Conservation (phyloP, 1,139 yeast species). For the Magnusiomyces suaveolens region DNA sequence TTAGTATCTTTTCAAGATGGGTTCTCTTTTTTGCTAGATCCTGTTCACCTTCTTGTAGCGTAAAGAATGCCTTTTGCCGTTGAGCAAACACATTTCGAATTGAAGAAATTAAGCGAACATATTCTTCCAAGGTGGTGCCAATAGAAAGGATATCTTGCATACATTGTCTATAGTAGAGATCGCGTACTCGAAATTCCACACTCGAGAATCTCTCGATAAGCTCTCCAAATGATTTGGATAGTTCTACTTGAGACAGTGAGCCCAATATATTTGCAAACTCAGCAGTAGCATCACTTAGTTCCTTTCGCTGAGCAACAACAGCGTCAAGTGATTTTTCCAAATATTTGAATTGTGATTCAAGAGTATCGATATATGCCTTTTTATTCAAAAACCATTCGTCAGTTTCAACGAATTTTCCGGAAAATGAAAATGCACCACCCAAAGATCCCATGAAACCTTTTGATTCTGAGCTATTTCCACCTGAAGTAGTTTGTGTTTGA, state of each 20-base stretch:
- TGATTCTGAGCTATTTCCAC: slow-evolving; percentile 11
- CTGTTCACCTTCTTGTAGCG: slow-evolving; percentile 44
- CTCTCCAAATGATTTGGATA: slow-evolving; percentile 56
- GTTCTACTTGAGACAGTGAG: slow-evolving; percentile 63
- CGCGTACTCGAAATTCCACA: slow-evolving; percentile 61
- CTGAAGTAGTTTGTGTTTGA: slow-evolving; percentile 6
- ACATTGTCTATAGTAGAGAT: slow-evolving; percentile 67
- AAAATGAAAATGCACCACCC: slow-evolving; percentile 44
- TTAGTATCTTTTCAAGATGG: slow-evolving; percentile 44
- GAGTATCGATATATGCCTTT: slow-evolving; percentile 55
- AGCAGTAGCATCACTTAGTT: slow-evolving; percentile 53
- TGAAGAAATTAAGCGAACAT: slow-evolving; percentile 67
- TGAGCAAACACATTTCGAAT: slow-evolving; percentile 67
- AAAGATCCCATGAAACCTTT: slow-evolving; percentile 49
- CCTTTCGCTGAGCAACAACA: slow-evolving; percentile 67
- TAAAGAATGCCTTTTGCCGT: slow-evolving; percentile 59
- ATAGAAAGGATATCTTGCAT: slow-evolving; percentile 79
- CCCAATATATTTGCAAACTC: slow-evolving; percentile 50
- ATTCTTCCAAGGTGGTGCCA: slow-evolving; percentile 84
- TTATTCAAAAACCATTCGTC: slow-evolving; percentile 70
- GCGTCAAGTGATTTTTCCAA: slow-evolving; percentile 64
- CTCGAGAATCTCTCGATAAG: slow-evolving; percentile 59
- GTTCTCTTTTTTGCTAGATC: slow-evolving; percentile 41
- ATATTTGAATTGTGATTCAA: slow-evolving; percentile 64
- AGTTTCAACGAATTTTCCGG: slow-evolving; percentile 58